A percentile compares a stretch with the other conserved stretches of the same genome.
Evolutionary conservation across 2,329 filamentous ascomycete species (phyloP).

Genomic region (Xylaria sp.): DNA sequence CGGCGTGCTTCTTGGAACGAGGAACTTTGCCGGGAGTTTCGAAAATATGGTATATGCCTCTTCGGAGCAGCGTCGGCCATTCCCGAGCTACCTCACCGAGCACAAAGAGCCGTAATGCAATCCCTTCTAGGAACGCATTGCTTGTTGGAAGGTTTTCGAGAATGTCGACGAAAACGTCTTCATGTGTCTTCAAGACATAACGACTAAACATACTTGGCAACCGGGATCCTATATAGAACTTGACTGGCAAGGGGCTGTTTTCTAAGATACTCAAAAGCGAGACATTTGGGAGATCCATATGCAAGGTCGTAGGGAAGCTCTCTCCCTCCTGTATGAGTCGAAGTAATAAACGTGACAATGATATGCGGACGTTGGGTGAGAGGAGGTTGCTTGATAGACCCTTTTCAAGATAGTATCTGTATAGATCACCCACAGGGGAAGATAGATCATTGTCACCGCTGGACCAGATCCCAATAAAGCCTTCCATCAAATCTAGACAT

Average conservation of each 20-base stretch:
- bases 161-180: constrained; percentile 85
- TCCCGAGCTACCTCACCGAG: constrained; percentile 80
- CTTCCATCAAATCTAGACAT: constrained; percentile 75
- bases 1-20: constrained; percentile 74
- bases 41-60: constrained; percentile 93
- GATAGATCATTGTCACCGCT: constrained; percentile 68
- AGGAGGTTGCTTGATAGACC: constrained; percentile 75
- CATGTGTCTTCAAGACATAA: constrained; percentile 85
- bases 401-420: constrained; percentile 77
- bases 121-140: constrained; percentile 78
- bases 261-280: constrained; percentile 79
- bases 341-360: constrained; percentile 75
- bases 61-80: constrained; percentile 87
- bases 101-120: constrained; percentile 82
- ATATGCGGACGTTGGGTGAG: constrained; percentile 75
- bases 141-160: constrained; percentile 81
- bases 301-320: constrained; percentile 71
- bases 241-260: constrained; percentile 74
- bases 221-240: constrained; percentile 76
- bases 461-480: constrained; percentile 72
- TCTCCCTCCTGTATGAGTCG: constrained; percentile 74
- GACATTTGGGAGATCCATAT: constrained; percentile 71
- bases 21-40: constrained; percentile 83
- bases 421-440: constrained; percentile 78
- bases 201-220: constrained; percentile 81